Percentiles rank a stretch among this genome's conserved stretches.
Evolutionary conservation across 495 filamentous ascomycete genomes (phyloP).

Genomic region (Talaromyces thailandensis): DNA sequence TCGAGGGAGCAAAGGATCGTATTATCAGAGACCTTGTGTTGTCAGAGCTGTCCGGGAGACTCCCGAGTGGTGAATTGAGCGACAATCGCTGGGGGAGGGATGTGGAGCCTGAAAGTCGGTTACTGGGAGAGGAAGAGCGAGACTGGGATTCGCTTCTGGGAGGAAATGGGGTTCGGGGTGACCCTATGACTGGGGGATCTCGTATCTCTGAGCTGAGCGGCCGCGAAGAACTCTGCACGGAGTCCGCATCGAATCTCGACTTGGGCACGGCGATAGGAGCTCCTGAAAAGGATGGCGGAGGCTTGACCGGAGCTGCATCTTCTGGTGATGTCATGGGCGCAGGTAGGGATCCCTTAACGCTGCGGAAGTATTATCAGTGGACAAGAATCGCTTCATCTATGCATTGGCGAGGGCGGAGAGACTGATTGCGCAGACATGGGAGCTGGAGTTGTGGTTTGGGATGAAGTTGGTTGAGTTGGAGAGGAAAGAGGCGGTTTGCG

Average conservation of each 20-base stretch:
- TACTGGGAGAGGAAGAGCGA: constrained; percentile 48
- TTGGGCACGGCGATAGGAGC: constrained; percentile 44
- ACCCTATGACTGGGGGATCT: constrained; percentile 43
- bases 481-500: background rate
- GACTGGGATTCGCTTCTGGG: constrained; percentile 41
- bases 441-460: background rate
- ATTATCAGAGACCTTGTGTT: constrained; percentile 69
- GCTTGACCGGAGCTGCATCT: constrained; percentile 53
- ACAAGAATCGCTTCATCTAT: constrained; percentile 6
- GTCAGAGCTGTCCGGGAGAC: constrained; percentile 39
- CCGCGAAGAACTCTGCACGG: constrained; percentile 27
- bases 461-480: background rate
- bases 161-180: constrained; percentile 31
- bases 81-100: constrained; percentile 49
- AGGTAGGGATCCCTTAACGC: constrained; percentile 8
- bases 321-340: constrained; percentile 53
- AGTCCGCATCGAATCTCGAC: constrained; percentile 30
- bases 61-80: constrained; percentile 39
- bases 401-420: background rate
- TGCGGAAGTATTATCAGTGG: constrained; percentile 1
- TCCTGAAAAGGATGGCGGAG: constrained; percentile 47
- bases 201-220: constrained; percentile 39
- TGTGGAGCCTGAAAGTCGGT: constrained; percentile 47
- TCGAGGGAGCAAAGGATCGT: constrained; percentile 76
- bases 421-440: background rate